Base-by-base conservation (phyloP, 306 rosid species). In the Parietaria judaica region DNA sequence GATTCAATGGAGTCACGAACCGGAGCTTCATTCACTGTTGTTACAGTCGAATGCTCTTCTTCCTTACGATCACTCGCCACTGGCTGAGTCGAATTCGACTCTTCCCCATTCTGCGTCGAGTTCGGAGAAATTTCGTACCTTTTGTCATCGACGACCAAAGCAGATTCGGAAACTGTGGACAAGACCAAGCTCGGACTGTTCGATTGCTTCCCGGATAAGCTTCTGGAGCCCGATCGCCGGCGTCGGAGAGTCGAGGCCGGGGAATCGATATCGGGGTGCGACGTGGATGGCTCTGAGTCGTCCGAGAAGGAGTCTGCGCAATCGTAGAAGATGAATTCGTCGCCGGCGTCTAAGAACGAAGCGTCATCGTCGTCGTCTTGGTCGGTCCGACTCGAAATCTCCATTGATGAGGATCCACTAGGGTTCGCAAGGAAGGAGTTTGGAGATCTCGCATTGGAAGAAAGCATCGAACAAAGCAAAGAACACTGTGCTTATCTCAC, bases 21-120 rank as follows among this genome's bases (percentile, higher is more conserved):
- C 6, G 35, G 36, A 36, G 41, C 63, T 53, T 69, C 74, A 13
- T 69, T 48, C 54, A 66, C 80, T 13, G 77, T 69, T 6, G 94
- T 86, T 48, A 84, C 15, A 43, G 74, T 70, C 11, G 94, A 86
- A 15, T 51, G 77, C 58, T 79, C 84, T 13, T 58, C 68, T 31
- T 63, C 47, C 64, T 73, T 72, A 51, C 72, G 72, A 43, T 54
- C 75, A 65, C 52, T 51, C 11, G 39, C 56, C 58, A 39, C 45
- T 23, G 36, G 77, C 49, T 57, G 66, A 17, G 38, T 61, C 51
- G 73, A 66, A 50, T 66, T 74, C 45, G 69, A 58, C 11, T 16
- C 55, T 23, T 61, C 53, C 41, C 65, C 70, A n/a, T 50, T 65
- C 67, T 71, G 72, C 67, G 71, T 72, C 57, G 31, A 64, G 64